phyloP scores from a whole-genome alignment of 805 yeast genomes.

The Lachancea cidri region DNA sequence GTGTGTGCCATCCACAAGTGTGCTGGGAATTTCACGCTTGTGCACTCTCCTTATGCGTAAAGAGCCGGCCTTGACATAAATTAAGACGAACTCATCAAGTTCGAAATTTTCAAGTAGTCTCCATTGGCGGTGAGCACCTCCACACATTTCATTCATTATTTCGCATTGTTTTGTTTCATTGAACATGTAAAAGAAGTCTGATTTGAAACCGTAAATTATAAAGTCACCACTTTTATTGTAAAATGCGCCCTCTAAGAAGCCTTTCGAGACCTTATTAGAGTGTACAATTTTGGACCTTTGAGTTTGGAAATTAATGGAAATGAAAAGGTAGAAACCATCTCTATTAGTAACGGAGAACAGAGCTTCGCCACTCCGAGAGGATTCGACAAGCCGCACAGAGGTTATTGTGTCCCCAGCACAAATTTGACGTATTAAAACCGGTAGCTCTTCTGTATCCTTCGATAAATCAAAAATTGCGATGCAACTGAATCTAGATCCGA shows the following conservation, averaged over 20 bases:
- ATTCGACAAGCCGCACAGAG: constrained; percentile 39
- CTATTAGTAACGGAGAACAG: constrained; percentile 48
- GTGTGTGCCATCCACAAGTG: constrained; percentile 64
- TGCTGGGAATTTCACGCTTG: constrained; percentile 23
- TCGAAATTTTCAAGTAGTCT: constrained; percentile 34
- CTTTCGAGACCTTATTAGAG: constrained; percentile 62
- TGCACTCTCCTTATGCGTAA: constrained; percentile 37
- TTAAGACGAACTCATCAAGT: constrained; percentile 38
- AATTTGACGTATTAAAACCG: constrained; percentile 38
- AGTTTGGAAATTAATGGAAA: constrained; percentile 25
- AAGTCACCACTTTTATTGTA: constrained; percentile 41
- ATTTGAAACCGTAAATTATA: constrained; percentile 75
- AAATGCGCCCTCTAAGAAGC: constrained; percentile 75
- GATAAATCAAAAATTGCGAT: constrained; percentile 48
- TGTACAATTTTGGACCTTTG: constrained; percentile 35
- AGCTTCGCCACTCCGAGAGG: constrained; percentile 14
- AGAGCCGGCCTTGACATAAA: constrained; percentile 54
- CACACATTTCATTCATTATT: constrained; percentile 66
- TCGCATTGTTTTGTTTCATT: constrained; percentile 76
- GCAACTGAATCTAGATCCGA: constrained; percentile 73
- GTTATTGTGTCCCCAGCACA: constrained; percentile 68
- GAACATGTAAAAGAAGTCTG: constrained; percentile 72
- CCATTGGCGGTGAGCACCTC: constrained; percentile 92
- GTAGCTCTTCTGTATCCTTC: constrained; percentile 17
- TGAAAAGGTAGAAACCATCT: constrained; percentile 58